These are phyloP conservation scores for Hylodesmum podocarpum DNA, from an alignment of 306 rosid genomes.

Conservation along the genomic window DNA sequence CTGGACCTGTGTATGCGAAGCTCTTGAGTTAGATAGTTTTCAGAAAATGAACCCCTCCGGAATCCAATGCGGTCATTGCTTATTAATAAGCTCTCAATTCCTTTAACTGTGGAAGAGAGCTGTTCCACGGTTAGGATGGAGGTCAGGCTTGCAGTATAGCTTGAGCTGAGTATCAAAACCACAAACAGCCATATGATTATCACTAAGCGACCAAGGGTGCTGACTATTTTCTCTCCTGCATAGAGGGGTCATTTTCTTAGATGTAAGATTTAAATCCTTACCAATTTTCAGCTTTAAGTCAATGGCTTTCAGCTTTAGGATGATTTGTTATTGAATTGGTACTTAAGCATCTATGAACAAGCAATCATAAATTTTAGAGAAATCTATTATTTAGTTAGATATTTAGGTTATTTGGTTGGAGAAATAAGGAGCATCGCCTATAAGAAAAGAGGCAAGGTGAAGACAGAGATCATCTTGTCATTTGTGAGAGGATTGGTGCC, in stretches of 20 bases:
- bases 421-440: background rate
- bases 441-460: too few species aligned
- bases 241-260: background rate
- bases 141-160: slow-evolving; percentile 80
- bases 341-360: too few species aligned
- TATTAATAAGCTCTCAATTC: slow-evolving; percentile 56
- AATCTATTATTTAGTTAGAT: background rate
- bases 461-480: too few species aligned
- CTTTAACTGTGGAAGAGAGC: slow-evolving; percentile 68
- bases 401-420: background rate
- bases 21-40: slow-evolving; percentile 55
- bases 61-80: slow-evolving; percentile 62
- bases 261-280: background rate
- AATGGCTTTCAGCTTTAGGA: too few species aligned
- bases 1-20: slow-evolving; percentile 58
- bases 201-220: slow-evolving; percentile 75
- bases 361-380: too few species aligned
- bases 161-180: slow-evolving; percentile 73
- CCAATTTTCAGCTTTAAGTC: too few species aligned
- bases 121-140: slow-evolving; percentile 81
- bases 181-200: slow-evolving; percentile 79
- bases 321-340: too few species aligned
- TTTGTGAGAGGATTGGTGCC: too few species aligned
- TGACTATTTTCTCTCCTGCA: slow-evolving; percentile 69
- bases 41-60: slow-evolving; percentile 60